These are phyloP conservation scores for Mollisiaceae sp. DNA, from an alignment of 2,329 filamentous ascomycete genomes.

Conservation along the genomic window DNA sequence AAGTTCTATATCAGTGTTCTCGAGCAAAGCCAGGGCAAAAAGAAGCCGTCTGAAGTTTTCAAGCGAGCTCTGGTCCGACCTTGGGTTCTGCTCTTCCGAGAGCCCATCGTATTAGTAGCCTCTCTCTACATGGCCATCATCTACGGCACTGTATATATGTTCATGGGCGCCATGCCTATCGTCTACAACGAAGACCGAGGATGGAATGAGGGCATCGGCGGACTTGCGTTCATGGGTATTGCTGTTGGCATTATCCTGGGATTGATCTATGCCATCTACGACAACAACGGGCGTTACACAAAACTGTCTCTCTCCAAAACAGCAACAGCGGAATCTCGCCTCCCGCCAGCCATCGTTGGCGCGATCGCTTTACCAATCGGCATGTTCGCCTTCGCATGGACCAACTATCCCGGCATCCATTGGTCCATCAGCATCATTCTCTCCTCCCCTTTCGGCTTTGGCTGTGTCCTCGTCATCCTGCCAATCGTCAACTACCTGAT, in stretches of 20 bases:
- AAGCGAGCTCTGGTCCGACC: constrained; percentile 76
- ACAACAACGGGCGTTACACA: too few species aligned
- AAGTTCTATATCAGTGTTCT: constrained; percentile 59
- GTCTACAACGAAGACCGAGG: constrained; percentile 65
- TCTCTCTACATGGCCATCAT: constrained; percentile 82
- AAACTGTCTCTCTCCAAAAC: neutral
- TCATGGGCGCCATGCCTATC: constrained; percentile 66
- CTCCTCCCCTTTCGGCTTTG: neutral
- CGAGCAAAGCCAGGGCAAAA: constrained; percentile 51
- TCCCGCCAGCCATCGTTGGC: neutral
- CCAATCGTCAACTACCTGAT: neutral
- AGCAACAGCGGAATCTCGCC: neutral
- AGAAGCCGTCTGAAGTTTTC: neutral
- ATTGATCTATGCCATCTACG: neutral
- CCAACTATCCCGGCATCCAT: neutral
- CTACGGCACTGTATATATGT: constrained; percentile 59
- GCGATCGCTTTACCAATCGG: neutral
- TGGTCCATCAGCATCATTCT: neutral
- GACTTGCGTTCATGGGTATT: constrained; percentile 61
- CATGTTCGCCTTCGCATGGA: neutral
- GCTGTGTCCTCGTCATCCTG: neutral
- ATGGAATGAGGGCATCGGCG: constrained; percentile 61
- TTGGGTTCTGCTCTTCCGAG: constrained; percentile 76
- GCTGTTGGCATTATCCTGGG: neutral
- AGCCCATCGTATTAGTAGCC: constrained; percentile 74